Evolutionary conservation across 306 rosid species (phyloP).

Genomic region (Vigna unguiculata): DNA sequence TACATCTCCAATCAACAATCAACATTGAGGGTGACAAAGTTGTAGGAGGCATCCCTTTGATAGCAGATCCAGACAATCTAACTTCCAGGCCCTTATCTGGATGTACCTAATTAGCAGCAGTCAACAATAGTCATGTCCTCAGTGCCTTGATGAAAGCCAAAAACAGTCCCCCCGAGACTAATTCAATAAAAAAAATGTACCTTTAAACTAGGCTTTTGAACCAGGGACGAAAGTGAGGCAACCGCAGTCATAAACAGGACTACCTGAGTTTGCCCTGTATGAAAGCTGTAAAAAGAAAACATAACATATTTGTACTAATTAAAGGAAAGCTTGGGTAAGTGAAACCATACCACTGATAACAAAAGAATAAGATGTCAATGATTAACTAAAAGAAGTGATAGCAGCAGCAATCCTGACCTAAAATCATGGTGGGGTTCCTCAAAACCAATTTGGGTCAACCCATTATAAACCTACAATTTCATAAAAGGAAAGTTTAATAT

Average conservation of each 20-base stretch:
- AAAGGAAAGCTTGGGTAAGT: constrained; percentile 25
- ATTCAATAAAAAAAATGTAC: constrained; percentile 51
- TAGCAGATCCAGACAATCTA: constrained; percentile 78
- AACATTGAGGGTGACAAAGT: constrained; percentile 89
- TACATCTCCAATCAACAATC: constrained; percentile 95
- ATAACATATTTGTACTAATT: constrained; percentile 35
- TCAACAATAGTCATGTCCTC: constrained; percentile 39
- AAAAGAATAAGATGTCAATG: constrained; percentile 21
- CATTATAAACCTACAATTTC: constrained; percentile 85
- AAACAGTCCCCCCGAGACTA: constrained; percentile 35
- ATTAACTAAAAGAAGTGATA: constrained; percentile 23
- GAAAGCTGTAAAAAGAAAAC: constrained; percentile 64
- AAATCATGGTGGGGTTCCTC: constrained; percentile 70
- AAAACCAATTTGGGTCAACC: constrained; percentile 84
- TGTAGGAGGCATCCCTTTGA: constrained; percentile 78
- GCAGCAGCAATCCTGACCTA: constrained; percentile 61
- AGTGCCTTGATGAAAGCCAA: constrained; percentile 28
- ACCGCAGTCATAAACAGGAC: constrained; percentile 81
- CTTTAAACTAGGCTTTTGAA: constrained; percentile 72
- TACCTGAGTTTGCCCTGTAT: constrained; percentile 71
- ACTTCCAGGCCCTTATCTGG: constrained; percentile 79
- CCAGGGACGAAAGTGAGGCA: constrained; percentile 83
- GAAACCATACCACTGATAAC: constrained; percentile 24
- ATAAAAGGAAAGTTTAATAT: constrained; percentile 27
- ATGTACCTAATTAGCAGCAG: constrained; percentile 56